These are phyloP conservation scores for Ogataea salicorniae DNA, from an alignment of 805 yeast genomes.

Conservation along the genomic window DNA sequence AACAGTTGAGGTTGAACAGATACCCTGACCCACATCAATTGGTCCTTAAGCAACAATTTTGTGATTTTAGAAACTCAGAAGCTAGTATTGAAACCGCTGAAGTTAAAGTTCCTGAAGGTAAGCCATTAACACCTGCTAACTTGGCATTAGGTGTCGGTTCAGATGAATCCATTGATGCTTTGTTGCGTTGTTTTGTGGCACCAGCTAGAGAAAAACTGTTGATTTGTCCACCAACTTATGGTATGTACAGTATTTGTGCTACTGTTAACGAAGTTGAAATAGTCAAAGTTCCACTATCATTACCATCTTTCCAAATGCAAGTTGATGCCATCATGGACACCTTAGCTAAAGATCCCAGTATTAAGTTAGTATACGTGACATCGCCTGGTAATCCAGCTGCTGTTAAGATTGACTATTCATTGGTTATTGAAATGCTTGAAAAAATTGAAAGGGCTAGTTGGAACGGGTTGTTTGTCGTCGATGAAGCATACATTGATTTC, in stretches of 20 bases:
- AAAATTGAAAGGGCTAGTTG: conserved; percentile 38
- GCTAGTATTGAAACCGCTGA: conserved; percentile 24
- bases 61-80: conserved; percentile 62
- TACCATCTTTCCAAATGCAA: conserved; percentile 60
- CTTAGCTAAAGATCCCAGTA: conserved; percentile 49
- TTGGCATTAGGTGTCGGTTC: conserved; percentile 95
- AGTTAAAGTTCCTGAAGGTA: conserved; percentile 16
- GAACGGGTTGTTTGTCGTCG: conserved; percentile 80
- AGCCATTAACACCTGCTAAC: conserved; percentile 47
- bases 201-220: conserved; percentile 83
- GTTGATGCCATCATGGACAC: conserved; percentile 47
- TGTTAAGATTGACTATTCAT: conserved; percentile 44
- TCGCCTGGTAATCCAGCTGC: conserved; percentile 98
- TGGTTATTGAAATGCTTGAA: conserved; percentile 44
- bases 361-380: conserved; percentile 78
- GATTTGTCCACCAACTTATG: conserved; percentile 93
- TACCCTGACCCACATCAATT: conserved; percentile 97
- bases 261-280: conserved; percentile 81
- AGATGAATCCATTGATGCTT: conserved; percentile 88
- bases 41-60: conserved; percentile 65
- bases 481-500: conserved; percentile 95
- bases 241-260: conserved; percentile 93
- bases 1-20: conserved; percentile 62
- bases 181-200: conserved; percentile 75
- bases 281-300: conserved; percentile 67